A percentile compares a stretch with the other conserved stretches of the same genome.
Evolutionary conservation across 164 flowering plant species (phyloP).

Genomic region (Echeveria elegans): DNA sequence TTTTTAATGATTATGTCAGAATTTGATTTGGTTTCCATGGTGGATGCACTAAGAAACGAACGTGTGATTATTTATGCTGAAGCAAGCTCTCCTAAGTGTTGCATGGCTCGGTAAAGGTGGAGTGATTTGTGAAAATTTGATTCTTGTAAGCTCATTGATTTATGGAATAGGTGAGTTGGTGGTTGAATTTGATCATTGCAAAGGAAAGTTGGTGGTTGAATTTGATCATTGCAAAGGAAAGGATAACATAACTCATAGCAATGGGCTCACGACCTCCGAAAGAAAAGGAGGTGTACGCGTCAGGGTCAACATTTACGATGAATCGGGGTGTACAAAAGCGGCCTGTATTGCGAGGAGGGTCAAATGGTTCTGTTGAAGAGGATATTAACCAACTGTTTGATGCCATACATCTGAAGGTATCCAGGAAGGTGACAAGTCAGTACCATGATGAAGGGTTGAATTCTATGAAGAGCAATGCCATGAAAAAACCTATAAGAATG

Average conservation of each 20-base stretch:
- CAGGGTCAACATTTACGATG: not conserved
- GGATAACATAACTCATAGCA: not conserved
- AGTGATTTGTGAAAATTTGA: not conserved
- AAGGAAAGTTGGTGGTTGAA: not conserved
- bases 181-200: not conserved
- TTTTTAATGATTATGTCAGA: not conserved
- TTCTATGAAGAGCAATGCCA: slow-evolving; percentile 1
- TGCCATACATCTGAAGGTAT: not conserved
- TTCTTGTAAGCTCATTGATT: not conserved
- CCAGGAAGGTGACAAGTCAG: not conserved
- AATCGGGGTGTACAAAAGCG: slow-evolving; percentile 3
- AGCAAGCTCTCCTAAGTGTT: not conserved
- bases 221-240: not conserved
- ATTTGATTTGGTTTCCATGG: not conserved
- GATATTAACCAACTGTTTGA: slow-evolving; percentile 6
- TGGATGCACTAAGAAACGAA: not conserved
- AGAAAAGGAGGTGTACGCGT: not conserved
- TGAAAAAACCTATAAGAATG: slow-evolving; percentile 8
- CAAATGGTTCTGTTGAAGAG: not conserved
- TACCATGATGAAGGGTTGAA: not conserved
- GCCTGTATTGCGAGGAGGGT: slow-evolving; percentile 1
- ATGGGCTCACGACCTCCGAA: not conserved
- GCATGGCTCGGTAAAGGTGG: too few relatives aligned
- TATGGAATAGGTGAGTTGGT: not conserved
- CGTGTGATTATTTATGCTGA: not conserved